phyloP scores from a whole-genome alignment of 495 filamentous ascomycete species.

The Cercophora sp. region DNA sequence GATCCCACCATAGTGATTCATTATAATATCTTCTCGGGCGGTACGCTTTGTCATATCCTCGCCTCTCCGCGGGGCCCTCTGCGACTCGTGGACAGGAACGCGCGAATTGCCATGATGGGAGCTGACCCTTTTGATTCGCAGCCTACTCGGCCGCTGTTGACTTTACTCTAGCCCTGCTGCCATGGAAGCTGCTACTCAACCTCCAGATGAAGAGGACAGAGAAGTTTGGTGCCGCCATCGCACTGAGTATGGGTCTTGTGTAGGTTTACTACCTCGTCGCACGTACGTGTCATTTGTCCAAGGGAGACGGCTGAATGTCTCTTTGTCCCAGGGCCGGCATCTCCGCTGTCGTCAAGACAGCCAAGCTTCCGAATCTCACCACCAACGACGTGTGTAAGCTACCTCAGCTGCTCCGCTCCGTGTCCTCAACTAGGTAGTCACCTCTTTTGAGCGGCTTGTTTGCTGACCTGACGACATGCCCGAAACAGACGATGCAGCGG shows the following conservation, averaged over 20 bases:
- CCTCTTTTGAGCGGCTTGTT: no score
- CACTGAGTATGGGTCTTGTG: conserved; percentile 33
- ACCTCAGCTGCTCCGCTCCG: no score
- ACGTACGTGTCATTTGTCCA: no score
- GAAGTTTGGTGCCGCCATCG: conserved; percentile 32
- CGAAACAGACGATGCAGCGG: not conserved
- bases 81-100: no score
- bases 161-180: no score
- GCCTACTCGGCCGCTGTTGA: conserved; percentile 37
- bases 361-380: not conserved
- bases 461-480: not conserved
- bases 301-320: not conserved
- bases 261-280: not conserved
- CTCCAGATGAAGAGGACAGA: conserved; percentile 32
- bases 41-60: no score
- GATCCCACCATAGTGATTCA: conserved; percentile 2
- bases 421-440: no score
- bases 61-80: no score
- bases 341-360: not conserved
- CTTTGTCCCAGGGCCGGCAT: not conserved
- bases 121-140: not conserved
- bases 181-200: conserved; percentile 25
- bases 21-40: conserved; percentile 19
- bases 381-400: not conserved
- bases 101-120: no score